Conservation (phyloP, 441 rosid species). For the Arabidopsis hybrid region DNA sequence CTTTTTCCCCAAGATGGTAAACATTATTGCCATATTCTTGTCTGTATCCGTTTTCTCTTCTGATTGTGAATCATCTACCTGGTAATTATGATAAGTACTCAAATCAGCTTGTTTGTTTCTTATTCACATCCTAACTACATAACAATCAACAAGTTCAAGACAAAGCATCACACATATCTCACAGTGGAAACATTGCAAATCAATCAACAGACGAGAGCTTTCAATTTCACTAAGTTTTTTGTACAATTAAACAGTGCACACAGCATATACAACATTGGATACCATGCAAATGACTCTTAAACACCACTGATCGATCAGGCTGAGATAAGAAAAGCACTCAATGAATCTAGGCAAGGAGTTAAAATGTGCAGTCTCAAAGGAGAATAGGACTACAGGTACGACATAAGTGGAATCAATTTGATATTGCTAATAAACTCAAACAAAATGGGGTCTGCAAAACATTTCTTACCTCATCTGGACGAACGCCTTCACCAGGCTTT, state of each 20-base stretch:
- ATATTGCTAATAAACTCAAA: background rate
- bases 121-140: background rate
- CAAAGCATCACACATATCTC: background rate
- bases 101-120: conserved; percentile 11
- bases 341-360: background rate
- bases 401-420: background rate
- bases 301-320: conserved; percentile 1
- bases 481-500: conserved; percentile 51
- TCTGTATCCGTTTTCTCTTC: conserved; percentile 78
- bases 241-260: background rate
- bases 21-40: conserved; percentile 70
- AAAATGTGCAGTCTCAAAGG: conserved; percentile 8
- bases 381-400: background rate
- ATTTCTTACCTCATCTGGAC: conserved; percentile 67
- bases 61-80: conserved; percentile 58
- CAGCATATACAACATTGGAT: background rate
- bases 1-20: conserved; percentile 57
- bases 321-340: background rate
- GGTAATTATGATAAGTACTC: conserved; percentile 14
- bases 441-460: conserved; percentile 6
- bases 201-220: conserved; percentile 15
- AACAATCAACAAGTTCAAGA: background rate
- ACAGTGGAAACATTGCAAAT: conserved; percentile 5
- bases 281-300: conserved; percentile 9
- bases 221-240: background rate